A percentile compares a stretch with the other conserved stretches of the same genome.
Evolutionary conservation across 495 filamentous ascomycete genomes (phyloP).

Genomic region (Penicillium antarcticum): DNA sequence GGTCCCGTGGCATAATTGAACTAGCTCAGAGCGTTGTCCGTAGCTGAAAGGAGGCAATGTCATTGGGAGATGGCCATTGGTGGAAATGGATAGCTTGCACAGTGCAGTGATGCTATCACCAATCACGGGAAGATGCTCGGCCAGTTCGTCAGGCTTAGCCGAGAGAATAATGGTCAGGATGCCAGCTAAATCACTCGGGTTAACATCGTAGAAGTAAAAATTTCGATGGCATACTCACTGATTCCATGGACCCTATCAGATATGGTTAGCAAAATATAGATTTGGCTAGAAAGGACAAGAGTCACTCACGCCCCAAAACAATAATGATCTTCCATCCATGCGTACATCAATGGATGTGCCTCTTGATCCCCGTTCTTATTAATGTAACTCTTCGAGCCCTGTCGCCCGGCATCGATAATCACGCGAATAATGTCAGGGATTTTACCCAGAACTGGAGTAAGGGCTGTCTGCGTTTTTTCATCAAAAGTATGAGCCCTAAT

Average conservation of each 20-base stretch:
- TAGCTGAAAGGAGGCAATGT: conserved; percentile 21
- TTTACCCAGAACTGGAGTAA: conserved; percentile 20
- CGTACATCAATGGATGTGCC: conserved; percentile 45
- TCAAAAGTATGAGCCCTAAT: conserved; percentile 24
- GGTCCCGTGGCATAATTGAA: conserved; percentile 48
- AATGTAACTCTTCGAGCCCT: conserved; percentile 28
- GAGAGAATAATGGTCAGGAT: conserved; percentile 44
- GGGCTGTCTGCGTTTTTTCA: conserved; percentile 9
- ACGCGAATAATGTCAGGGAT: conserved; percentile 31
- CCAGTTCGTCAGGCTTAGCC: conserved; percentile 26
- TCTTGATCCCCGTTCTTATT: conserved; percentile 27
- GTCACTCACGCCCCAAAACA: conserved; percentile 39
- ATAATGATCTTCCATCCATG: conserved; percentile 41
- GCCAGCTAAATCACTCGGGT: conserved; percentile 23
- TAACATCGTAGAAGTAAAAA: neutral
- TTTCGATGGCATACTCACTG: conserved; percentile 19
- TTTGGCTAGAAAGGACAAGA: neutral
- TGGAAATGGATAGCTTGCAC: conserved; percentile 30
- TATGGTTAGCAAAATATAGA: conserved; percentile 1
- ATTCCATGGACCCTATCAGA: conserved; percentile 29
- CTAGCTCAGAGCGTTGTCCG: conserved; percentile 24
- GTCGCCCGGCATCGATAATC: conserved; percentile 34
- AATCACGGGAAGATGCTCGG: conserved; percentile 31
- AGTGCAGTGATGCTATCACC: conserved; percentile 39
- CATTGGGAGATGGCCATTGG: conserved; percentile 44